Evolutionary conservation across 352 stramenopile genomes (phyloP).

Genomic region (Phytophthora gonapodyides): DNA sequence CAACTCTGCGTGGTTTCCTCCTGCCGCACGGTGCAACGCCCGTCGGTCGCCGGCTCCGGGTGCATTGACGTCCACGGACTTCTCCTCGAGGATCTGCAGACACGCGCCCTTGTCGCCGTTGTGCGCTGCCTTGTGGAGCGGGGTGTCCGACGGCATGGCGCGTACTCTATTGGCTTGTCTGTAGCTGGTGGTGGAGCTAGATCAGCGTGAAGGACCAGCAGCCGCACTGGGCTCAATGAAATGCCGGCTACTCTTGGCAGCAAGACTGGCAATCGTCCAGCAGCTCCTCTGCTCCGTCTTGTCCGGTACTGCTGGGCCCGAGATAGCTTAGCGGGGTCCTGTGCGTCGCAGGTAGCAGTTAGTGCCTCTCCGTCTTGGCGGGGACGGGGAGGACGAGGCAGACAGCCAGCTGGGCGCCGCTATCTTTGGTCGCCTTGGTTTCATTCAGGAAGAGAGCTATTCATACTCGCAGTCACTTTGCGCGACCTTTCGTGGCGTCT

Average conservation of each 20-base stretch:
- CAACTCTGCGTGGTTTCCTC: conserved; percentile 89
- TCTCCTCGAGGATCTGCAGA: conserved; percentile 88
- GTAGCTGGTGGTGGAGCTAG: conserved; percentile 4
- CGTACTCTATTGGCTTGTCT: conserved; percentile 10
- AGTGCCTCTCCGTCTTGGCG: conserved; percentile 32
- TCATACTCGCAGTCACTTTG: conserved; percentile 1
- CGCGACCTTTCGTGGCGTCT: conserved; percentile 2
- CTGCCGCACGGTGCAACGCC: conserved; percentile 86
- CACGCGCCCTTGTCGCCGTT: conserved; percentile 90
- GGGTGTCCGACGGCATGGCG: conserved; percentile 87
- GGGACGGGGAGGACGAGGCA: not conserved
- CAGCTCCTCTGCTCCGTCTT: conserved; percentile 8
- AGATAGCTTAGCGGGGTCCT: conserved; percentile 20
- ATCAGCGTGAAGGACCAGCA: conserved; percentile 9
- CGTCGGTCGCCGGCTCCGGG: conserved; percentile 86
- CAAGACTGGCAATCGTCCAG: conserved; percentile 17
- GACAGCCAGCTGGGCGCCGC: not conserved
- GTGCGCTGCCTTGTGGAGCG: conserved; percentile 90
- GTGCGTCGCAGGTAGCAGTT: conserved; percentile 33
- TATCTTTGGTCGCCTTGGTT: conserved; percentile 30
- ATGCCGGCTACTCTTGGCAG: conserved; percentile 15
- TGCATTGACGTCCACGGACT: conserved; percentile 89
- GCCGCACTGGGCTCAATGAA: not conserved
- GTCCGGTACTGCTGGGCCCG: conserved; percentile 17
- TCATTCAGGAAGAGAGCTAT: conserved; percentile 10